phyloP scores from a whole-genome alignment of 2,329 filamentous ascomycete species.

The Thelonectria blattea region DNA sequence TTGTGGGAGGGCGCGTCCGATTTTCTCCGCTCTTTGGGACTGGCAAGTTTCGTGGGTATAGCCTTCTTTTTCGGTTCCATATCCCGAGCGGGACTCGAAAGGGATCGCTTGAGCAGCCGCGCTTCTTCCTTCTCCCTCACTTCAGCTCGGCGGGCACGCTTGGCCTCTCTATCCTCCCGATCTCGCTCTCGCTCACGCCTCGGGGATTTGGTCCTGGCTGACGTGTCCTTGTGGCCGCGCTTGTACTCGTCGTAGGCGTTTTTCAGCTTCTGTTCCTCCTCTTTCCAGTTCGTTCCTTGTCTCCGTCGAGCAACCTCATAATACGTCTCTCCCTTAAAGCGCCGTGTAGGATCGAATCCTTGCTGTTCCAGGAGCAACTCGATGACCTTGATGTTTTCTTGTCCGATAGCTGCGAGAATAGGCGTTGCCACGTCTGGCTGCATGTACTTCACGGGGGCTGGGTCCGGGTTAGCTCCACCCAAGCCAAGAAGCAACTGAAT shows the following conservation, averaged over 20 bases:
- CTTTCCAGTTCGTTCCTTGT: constrained; percentile 86
- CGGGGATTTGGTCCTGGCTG: constrained; percentile 57
- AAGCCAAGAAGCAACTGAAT: constrained; percentile 78
- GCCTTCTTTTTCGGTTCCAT: constrained; percentile 52
- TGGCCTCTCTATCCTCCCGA: constrained; percentile 51
- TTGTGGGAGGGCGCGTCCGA: constrained; percentile 51
- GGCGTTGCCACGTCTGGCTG: constrained; percentile 81
- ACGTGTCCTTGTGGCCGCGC: constrained; percentile 54
- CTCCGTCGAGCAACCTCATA: constrained; percentile 84
- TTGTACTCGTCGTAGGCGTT: constrained; percentile 72
- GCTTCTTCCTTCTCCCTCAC: constrained; percentile 53
- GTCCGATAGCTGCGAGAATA: constrained; percentile 92
- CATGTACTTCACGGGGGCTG: constrained; percentile 65
- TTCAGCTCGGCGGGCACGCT: constrained; percentile 52
- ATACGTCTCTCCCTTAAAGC: constrained; percentile 80
- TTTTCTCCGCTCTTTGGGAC: constrained; percentile 57
- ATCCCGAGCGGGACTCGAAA: constrained; percentile 57
- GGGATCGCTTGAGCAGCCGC: constrained; percentile 52
- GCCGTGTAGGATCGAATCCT: constrained; percentile 81
- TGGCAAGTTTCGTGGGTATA: constrained; percentile 44
- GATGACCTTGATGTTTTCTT: constrained; percentile 84
- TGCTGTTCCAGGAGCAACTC: constrained; percentile 78
- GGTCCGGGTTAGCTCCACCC: constrained; percentile 71
- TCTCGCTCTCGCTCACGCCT: constrained; percentile 50
- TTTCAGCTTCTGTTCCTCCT: constrained; percentile 83